phyloP scores from a whole-genome alignment of 768 basidiomycete species.

The Tylopilus balloui region DNA sequence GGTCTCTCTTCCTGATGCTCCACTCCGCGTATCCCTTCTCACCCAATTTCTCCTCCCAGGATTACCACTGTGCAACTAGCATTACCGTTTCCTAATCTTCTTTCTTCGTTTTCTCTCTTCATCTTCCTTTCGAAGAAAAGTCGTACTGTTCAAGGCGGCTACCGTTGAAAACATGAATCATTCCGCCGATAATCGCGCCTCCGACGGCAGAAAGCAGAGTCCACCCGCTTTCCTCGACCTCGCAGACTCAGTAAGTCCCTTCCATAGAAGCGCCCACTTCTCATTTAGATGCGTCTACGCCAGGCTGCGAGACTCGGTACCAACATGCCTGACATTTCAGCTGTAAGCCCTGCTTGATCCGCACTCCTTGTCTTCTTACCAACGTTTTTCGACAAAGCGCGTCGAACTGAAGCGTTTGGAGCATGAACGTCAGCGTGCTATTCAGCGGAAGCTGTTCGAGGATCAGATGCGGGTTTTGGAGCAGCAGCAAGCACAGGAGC shows the following conservation, averaged over 20 bases:
- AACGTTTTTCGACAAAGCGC: constrained; percentile 44
- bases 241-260: constrained; percentile 76
- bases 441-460: constrained; percentile 90
- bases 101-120: constrained; percentile 51
- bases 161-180: constrained; percentile 65
- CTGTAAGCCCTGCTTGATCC: constrained; percentile 47
- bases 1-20: constrained; percentile 36
- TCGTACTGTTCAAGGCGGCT: constrained; percentile 59
- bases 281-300: constrained; percentile 3
- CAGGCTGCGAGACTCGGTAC: constrained; percentile 81
- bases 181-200: constrained; percentile 66
- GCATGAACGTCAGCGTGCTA: constrained; percentile 82
- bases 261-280: constrained; percentile 7
- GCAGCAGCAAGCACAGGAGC: constrained; percentile 83
- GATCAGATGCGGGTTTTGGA: constrained; percentile 95
- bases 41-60: constrained; percentile 34
- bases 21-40: constrained; percentile 21
- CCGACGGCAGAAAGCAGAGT: constrained; percentile 76
- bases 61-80: constrained; percentile 66
- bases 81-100: constrained; percentile 50
- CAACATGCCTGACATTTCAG: constrained; percentile 84
- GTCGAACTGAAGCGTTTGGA: constrained; percentile 82
- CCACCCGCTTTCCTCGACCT: constrained; percentile 92
- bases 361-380: constrained; percentile 3
- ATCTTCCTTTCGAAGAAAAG: constrained; percentile 49